Percentiles rank a stretch among this genome's conserved stretches.
These are phyloP conservation scores for Daldinia caldariorum DNA, from an alignment of 495 filamentous ascomycete species.

Conservation along the genomic window DNA sequence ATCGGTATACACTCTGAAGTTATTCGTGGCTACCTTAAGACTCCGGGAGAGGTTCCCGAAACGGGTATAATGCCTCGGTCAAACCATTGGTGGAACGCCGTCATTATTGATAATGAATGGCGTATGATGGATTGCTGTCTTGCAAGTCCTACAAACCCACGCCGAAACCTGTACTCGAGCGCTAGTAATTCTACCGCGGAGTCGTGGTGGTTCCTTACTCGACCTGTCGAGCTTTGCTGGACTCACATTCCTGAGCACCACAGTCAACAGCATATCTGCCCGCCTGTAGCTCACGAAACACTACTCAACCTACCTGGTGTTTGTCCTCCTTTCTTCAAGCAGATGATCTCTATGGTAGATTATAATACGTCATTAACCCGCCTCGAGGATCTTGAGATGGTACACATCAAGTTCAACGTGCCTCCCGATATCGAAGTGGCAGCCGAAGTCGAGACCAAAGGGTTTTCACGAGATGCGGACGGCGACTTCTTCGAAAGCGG, in stretches of 20 bases:
- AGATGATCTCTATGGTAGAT: constrained; percentile 77
- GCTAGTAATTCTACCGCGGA: constrained; percentile 75
- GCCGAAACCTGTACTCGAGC: constrained; percentile 77
- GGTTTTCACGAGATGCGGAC: constrained; percentile 81
- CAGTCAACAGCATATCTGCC: constrained; percentile 91
- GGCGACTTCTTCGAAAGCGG: constrained; percentile 95
- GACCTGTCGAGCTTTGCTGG: constrained; percentile 89
- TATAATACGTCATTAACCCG: constrained; percentile 89
- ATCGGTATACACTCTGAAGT: constrained; percentile 88
- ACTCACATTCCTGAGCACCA: constrained; percentile 89
- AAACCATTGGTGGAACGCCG: constrained; percentile 99
- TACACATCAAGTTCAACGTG: constrained; percentile 86
- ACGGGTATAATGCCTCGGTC: constrained; percentile 76
- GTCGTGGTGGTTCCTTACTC: constrained; percentile 88
- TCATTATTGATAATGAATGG: constrained; percentile 94
- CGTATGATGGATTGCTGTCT: constrained; percentile 95
- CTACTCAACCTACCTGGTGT: constrained; percentile 85
- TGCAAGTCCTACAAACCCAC: constrained; percentile 88
- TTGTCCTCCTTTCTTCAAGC: constrained; percentile 88
- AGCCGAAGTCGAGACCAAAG: constrained; percentile 88
- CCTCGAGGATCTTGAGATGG: constrained; percentile 90
- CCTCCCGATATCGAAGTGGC: constrained; percentile 91
- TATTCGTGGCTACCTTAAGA: constrained; percentile 87
- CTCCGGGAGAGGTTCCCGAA: constrained; percentile 85
- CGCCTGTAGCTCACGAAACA: constrained; percentile 82